phyloP scores from a whole-genome alignment of 2,329 filamentous ascomycete genomes.

The Metarhizium album region DNA sequence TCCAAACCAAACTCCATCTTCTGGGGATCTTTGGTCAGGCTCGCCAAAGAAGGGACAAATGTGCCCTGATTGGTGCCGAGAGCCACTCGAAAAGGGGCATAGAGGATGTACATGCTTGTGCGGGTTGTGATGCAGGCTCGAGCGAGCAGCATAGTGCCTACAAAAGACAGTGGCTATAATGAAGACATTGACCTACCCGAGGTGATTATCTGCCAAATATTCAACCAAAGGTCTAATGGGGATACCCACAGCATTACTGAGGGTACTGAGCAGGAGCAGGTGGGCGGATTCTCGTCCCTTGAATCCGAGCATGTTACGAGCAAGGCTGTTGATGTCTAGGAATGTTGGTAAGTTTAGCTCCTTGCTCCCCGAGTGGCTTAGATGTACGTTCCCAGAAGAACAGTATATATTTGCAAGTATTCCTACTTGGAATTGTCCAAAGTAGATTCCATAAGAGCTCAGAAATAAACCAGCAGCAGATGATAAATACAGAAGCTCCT shows the following conservation, averaged over 20 bases:
- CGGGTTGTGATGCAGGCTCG: constrained; percentile 41
- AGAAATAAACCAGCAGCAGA: constrained; percentile 40
- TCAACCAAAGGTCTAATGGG: constrained; percentile 40
- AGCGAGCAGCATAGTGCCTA: constrained; percentile 37
- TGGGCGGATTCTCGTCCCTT: constrained; percentile 38
- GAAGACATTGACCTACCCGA: constrained; percentile 45
- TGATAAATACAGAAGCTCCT: constrained; percentile 42
- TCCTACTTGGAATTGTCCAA: constrained; percentile 32
- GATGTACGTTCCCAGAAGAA: background rate
- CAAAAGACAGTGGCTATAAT: constrained; percentile 34
- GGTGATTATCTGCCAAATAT: constrained; percentile 39
- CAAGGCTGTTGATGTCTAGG: constrained; percentile 32
- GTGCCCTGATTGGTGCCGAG: constrained; percentile 31
- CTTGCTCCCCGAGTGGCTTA: background rate
- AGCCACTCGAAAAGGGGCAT: constrained; percentile 30
- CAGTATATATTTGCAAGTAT: background rate
- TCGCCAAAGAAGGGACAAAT: constrained; percentile 30
- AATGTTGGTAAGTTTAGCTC: background rate
- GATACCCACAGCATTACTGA: constrained; percentile 46
- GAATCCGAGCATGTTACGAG: constrained; percentile 32
- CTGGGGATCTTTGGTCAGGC: constrained; percentile 29
- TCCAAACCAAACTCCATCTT: constrained; percentile 34
- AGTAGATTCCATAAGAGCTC: constrained; percentile 27
- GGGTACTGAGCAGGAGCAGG: constrained; percentile 46
- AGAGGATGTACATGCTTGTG: constrained; percentile 31